These are phyloP conservation scores for Acorus gramineus DNA, from an alignment of 106 monocot genomes.

Conservation along the genomic window DNA sequence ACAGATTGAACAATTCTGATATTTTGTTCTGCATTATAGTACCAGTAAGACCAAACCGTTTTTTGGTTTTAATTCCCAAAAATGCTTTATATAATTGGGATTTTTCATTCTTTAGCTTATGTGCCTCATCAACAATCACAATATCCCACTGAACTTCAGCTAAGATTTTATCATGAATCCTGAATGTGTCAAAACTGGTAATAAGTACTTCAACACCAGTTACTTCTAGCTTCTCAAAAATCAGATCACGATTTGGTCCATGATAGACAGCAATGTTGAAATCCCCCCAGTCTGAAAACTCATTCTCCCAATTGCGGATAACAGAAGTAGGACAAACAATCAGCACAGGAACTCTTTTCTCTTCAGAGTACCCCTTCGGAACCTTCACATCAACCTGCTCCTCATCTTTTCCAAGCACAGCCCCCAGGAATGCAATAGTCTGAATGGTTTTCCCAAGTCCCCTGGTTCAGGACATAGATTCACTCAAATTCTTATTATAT, in stretches of 20 bases:
- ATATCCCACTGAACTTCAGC: constrained; percentile 63
- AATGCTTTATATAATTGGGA: constrained; percentile 73
- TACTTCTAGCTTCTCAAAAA: constrained; percentile 56
- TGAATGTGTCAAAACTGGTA: constrained; percentile 93
- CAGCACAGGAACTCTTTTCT: constrained; percentile 42
- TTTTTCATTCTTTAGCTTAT: constrained; percentile 91
- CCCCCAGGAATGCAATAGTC: constrained; percentile 84
- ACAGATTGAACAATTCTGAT: constrained; percentile 83
- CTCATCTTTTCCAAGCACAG: constrained; percentile 49
- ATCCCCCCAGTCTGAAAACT: constrained; percentile 74
- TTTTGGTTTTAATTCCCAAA: constrained; percentile 67
- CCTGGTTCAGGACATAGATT: constrained; percentile 27
- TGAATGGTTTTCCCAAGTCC: constrained; percentile 96
- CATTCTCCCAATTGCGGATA: constrained; percentile 89
- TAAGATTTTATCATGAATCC: constrained; percentile 64
- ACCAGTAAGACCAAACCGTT: constrained; percentile 86
- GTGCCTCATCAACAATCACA: constrained; percentile 89
- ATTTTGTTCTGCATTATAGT: constrained; percentile 97
- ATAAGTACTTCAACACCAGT: constrained; percentile 54
- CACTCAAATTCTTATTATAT: too few species aligned
- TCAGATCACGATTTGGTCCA: constrained; percentile 85
- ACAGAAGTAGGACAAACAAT: constrained; percentile 96
- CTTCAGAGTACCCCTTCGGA: neutral
- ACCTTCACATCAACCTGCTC: constrained; percentile 16
- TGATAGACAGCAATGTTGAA: constrained; percentile 71